These are phyloP conservation scores for Zasmidium angulare DNA, from an alignment of 2,329 filamentous ascomycete species.

Conservation along the genomic window DNA sequence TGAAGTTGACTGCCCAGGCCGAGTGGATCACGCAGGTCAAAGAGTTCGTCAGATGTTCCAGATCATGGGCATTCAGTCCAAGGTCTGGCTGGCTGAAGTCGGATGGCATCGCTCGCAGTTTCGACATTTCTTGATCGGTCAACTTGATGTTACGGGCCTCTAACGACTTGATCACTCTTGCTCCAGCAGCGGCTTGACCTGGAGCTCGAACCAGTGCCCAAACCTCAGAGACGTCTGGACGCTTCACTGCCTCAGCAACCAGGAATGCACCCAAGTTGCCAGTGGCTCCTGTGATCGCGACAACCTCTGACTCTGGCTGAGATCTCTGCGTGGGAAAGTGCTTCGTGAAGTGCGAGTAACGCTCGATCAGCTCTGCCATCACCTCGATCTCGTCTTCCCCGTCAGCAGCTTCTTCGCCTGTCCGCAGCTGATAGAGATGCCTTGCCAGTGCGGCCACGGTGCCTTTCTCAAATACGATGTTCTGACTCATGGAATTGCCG, in stretches of 20 bases:
- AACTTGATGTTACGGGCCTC: slow-evolving; percentile 38
- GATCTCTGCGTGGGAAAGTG: slow-evolving; percentile 21
- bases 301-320: slow-evolving; percentile 23
- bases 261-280: slow-evolving; percentile 65
- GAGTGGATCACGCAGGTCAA: slow-evolving; percentile 37
- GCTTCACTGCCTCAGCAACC: slow-evolving; percentile 39
- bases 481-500: slow-evolving; percentile 42
- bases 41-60: slow-evolving; percentile 22
- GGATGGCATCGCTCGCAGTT: slow-evolving; percentile 26
- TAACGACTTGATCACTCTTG: slow-evolving; percentile 39
- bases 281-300: slow-evolving; percentile 62
- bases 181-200: slow-evolving; percentile 33
- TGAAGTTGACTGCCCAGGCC: slow-evolving; percentile 43
- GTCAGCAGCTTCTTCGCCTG: slow-evolving; percentile 34
- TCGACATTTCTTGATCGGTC: slow-evolving; percentile 26
- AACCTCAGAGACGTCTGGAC: slow-evolving; percentile 38
- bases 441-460: slow-evolving; percentile 49
- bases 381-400: slow-evolving; percentile 40
- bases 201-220: slow-evolving; percentile 55
- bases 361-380: slow-evolving; percentile 49
- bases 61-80: slow-evolving; percentile 25
- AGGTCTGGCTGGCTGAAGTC: slow-evolving; percentile 28
- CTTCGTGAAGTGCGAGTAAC: slow-evolving; percentile 42
- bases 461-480: slow-evolving; percentile 60
- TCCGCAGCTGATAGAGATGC: slow-evolving; percentile 46